These are phyloP conservation scores for Monosporascus sp. DNA, from an alignment of 2,329 filamentous ascomycete genomes.

Conservation along the genomic window DNA sequence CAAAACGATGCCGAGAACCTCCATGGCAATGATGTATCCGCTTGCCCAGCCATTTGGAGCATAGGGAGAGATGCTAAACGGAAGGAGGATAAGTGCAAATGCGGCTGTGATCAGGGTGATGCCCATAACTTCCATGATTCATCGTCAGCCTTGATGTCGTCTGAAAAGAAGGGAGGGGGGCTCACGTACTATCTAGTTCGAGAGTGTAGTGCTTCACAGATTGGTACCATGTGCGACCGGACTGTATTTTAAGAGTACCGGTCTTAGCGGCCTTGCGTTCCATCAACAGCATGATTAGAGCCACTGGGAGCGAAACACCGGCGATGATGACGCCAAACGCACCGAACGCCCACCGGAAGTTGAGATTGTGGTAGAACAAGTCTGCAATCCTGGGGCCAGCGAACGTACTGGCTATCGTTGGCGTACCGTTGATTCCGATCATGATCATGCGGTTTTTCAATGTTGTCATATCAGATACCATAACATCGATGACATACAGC, in stretches of 20 bases:
- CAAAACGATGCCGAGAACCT: constrained; percentile 43
- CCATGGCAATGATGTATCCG: constrained; percentile 39
- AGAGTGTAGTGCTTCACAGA: constrained; percentile 47
- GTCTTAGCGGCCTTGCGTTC: constrained; percentile 44
- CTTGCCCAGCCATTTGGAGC: constrained; percentile 33
- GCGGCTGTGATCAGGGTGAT: constrained; percentile 47
- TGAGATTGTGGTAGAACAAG: constrained; percentile 31
- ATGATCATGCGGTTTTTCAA: constrained; percentile 38
- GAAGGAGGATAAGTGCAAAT: constrained; percentile 46
- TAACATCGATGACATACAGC: constrained; percentile 33
- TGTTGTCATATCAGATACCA: constrained; percentile 38
- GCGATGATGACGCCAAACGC: constrained; percentile 58
- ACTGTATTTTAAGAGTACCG: constrained; percentile 33
- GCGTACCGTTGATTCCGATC: constrained; percentile 36
- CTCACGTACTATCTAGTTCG: constrained; percentile 48
- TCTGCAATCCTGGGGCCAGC: constrained; percentile 36
- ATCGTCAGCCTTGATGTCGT: background rate
- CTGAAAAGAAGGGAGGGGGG: background rate
- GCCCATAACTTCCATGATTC: constrained; percentile 33
- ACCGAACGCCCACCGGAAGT: constrained; percentile 49
- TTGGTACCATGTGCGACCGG: constrained; percentile 38
- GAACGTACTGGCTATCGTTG: constrained; percentile 39
- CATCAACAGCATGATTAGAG: constrained; percentile 27
- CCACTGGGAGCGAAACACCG: constrained; percentile 34
- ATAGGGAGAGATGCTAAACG: constrained; percentile 34